These are phyloP conservation scores for Magnaporthiopsis poae DNA, from an alignment of 2,329 filamentous ascomycete species.

Conservation along the genomic window DNA sequence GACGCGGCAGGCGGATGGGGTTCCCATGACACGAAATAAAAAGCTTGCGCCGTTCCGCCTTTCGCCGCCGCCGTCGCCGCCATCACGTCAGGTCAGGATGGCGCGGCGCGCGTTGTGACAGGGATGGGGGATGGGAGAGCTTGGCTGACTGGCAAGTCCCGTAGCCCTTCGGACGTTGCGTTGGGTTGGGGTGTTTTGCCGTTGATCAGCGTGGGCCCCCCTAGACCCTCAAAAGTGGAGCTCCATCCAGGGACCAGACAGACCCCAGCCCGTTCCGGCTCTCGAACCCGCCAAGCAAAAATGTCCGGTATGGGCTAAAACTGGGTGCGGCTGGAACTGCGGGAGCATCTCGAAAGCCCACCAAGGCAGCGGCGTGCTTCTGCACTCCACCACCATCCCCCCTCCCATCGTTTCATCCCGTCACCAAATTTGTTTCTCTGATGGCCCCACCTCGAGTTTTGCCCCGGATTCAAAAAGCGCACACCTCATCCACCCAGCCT, in stretches of 20 bases:
- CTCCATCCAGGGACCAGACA: neutral
- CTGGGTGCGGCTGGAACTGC: neutral
- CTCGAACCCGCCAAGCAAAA: neutral
- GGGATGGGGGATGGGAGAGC: too few species aligned
- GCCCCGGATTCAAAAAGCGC: neutral
- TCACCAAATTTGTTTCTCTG: neutral
- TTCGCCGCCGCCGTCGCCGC: too few species aligned
- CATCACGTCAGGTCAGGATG: too few species aligned
- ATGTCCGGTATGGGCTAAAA: neutral
- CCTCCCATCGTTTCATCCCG: neutral
- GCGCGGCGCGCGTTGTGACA: too few species aligned
- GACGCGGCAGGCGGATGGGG: too few species aligned
- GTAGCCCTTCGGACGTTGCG: neutral
- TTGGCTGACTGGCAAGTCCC: neutral
- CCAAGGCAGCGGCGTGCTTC: too few species aligned
- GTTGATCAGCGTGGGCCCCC: too few species aligned
- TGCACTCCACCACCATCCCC: too few species aligned
- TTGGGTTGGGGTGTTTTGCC: neutral
- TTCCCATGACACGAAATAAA: too few species aligned
- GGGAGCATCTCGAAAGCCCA: neutral
- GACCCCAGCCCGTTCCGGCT: neutral
- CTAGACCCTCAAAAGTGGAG: neutral
- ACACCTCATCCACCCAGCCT: too few species aligned
- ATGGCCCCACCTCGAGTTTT: neutral
- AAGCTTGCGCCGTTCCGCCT: too few species aligned